Evolutionary conservation across 768 basidiomycete species (phyloP).

Genomic region (Suillus luteus): DNA sequence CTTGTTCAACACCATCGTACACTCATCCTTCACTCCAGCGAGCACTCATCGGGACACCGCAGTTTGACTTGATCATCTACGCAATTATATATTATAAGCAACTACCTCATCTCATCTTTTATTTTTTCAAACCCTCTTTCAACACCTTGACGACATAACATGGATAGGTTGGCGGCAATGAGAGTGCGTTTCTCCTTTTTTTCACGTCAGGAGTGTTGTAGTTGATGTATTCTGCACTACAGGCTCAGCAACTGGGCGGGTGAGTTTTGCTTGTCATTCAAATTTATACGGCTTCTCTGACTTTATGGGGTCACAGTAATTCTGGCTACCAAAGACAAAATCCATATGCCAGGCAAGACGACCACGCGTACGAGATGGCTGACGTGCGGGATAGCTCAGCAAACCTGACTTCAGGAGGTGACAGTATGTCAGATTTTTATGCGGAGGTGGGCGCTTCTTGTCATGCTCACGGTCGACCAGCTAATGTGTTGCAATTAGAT

Average conservation of each 20-base stretch:
- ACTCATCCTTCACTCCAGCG: constrained; percentile 2
- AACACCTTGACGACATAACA: constrained; percentile 57
- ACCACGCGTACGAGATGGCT: constrained; percentile 65
- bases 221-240: constrained; percentile 16
- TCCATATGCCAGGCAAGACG: constrained; percentile 70
- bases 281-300: constrained; percentile 12
- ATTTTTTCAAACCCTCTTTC: constrained; percentile 17
- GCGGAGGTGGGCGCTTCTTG: constrained; percentile 54
- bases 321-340: constrained; percentile 44
- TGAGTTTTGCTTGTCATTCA: constrained; percentile 43
- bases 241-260: constrained; percentile 74
- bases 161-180: constrained; percentile 90
- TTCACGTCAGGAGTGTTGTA: neutral
- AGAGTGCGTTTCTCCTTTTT: constrained; percentile 49
- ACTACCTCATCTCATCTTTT: neutral
- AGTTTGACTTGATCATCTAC: neutral
- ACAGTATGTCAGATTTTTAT: constrained; percentile 72
- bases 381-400: constrained; percentile 62
- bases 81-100: neutral
- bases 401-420: constrained; percentile 45
- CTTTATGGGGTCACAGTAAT: constrained; percentile 27
- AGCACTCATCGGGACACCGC: neutral
- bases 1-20: neutral
- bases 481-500: constrained; percentile 48
- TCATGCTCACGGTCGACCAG: neutral